Conservation (phyloP, 2,329 filamentous ascomycete genomes). For the Fusarium dlaminii region DNA sequence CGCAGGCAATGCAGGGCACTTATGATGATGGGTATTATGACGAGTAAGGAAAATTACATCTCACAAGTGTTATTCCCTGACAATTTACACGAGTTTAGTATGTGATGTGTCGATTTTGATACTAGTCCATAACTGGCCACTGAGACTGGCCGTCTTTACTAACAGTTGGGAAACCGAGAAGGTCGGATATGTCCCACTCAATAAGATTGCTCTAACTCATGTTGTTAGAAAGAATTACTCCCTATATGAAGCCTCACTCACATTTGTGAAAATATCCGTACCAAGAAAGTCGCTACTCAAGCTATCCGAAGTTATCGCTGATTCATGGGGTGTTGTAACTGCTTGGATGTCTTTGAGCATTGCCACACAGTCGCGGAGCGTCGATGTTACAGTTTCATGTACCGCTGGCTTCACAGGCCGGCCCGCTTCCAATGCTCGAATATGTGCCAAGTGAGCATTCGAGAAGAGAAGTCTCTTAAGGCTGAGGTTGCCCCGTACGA, state of each 20-base stretch:
- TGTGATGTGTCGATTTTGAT: not conserved
- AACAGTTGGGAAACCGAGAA: slow-evolving; percentile 32
- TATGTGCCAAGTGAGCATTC: slow-evolving; percentile 36
- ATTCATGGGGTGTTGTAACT: slow-evolving; percentile 31
- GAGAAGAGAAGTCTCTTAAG: slow-evolving; percentile 39
- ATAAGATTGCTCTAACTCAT: slow-evolving; percentile 31
- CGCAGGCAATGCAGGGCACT: slow-evolving; percentile 67
- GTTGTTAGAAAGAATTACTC: slow-evolving; percentile 3
- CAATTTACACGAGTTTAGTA: no score
- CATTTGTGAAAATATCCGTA: slow-evolving; percentile 28
- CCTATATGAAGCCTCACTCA: slow-evolving; percentile 1
- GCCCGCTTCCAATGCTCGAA: slow-evolving; percentile 37
- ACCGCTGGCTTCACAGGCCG: slow-evolving; percentile 33
- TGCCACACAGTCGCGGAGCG: slow-evolving; percentile 29
- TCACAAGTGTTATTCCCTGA: not conserved
- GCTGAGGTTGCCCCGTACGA: slow-evolving; percentile 36
- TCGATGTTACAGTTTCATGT: slow-evolving; percentile 34
- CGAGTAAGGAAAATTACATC: slow-evolving; percentile 43
- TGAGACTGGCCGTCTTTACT: slow-evolving; percentile 1
- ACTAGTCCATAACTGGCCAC: slow-evolving; percentile 26
- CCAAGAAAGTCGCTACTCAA: slow-evolving; percentile 29
- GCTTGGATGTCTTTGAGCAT: slow-evolving; percentile 26
- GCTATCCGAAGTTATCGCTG: slow-evolving; percentile 16
- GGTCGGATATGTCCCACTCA: slow-evolving; percentile 41
- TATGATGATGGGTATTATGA: slow-evolving; percentile 67